Evolutionary conservation across 139 green algal species (phyloP).

Genomic region (Chlamydomonas schloesseri): DNA sequence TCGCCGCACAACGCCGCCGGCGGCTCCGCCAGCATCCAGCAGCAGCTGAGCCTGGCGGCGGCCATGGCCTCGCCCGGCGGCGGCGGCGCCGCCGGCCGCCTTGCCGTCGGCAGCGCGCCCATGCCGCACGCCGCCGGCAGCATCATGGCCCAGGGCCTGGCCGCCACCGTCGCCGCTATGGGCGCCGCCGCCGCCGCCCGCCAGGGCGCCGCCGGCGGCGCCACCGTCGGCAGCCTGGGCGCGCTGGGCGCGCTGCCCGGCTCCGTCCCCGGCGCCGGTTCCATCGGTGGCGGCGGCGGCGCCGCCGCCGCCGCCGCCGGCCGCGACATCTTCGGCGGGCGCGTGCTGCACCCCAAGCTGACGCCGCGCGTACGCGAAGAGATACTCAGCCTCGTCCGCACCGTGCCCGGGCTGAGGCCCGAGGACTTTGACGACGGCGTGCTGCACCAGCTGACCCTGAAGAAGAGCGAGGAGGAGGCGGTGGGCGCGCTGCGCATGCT

Average conservation of each 20-base stretch:
- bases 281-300: background rate
- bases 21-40: background rate
- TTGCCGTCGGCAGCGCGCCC: background rate
- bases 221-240: background rate
- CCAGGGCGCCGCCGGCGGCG: background rate
- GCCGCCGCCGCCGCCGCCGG: background rate
- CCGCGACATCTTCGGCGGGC: conserved; percentile 12
- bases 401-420: conserved; percentile 52
- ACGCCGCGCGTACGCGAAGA: conserved; percentile 43
- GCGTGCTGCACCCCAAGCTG: conserved; percentile 13
- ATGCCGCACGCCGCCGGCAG: background rate
- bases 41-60: background rate
- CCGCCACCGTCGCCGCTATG: conserved; percentile 17
- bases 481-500: conserved; percentile 62
- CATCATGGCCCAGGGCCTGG: background rate
- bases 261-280: background rate
- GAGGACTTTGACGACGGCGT: conserved; percentile 74
- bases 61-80: background rate
- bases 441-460: conserved; percentile 64
- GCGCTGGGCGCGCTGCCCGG: background rate
- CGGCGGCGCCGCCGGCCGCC: background rate
- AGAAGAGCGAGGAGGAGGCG: conserved; percentile 65
- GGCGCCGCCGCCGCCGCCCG: background rate
- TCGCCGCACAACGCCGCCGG: background rate
- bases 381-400: conserved; percentile 42